Evolutionary conservation across 129 eudicot genomes (phyloP).

Genomic region (Lactuca saligna): DNA sequence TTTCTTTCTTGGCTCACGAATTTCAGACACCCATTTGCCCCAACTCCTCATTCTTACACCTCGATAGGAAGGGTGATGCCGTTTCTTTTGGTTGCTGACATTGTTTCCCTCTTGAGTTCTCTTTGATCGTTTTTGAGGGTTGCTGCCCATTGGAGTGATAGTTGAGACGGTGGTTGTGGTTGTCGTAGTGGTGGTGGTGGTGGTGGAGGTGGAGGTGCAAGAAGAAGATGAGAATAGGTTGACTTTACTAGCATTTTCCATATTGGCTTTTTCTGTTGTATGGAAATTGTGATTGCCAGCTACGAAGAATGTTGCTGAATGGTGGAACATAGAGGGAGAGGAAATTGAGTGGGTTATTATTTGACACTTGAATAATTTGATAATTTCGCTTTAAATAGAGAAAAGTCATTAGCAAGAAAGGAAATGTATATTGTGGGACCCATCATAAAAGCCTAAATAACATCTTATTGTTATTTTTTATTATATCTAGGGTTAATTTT

Average conservation of each 20-base stretch:
- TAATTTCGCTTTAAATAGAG: conserved; percentile 30
- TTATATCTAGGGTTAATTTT: no score
- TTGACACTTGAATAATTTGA: conserved; percentile 40
- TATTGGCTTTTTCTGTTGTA: conserved; percentile 39
- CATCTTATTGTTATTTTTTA: conserved; percentile 23
- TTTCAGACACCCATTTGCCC: conserved; percentile 91
- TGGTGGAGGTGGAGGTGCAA: conserved; percentile 16
- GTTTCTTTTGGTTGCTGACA: conserved; percentile 29
- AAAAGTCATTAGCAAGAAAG: conserved; percentile 7
- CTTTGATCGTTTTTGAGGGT: conserved; percentile 26
- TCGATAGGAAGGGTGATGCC: conserved; percentile 44
- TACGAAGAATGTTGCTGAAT: conserved; percentile 36
- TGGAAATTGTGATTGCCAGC: conserved; percentile 25
- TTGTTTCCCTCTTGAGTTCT: conserved; percentile 23
- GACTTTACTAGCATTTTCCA: conserved; percentile 31
- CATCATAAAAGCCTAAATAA: conserved; percentile 11
- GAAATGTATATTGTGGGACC: conserved; percentile 5
- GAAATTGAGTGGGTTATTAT: conserved; percentile 33
- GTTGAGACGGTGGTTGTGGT: not conserved
- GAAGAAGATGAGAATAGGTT: conserved; percentile 26
- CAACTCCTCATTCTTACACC: conserved; percentile 74
- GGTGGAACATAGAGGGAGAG: conserved; percentile 34
- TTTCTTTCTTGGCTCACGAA: conserved; percentile 77
- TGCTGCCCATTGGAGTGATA: no score
- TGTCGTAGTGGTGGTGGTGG: conserved; percentile 7